Evolutionary conservation across 805 yeast species (phyloP).

Genomic region (Kregervanrija fluxuum): DNA sequence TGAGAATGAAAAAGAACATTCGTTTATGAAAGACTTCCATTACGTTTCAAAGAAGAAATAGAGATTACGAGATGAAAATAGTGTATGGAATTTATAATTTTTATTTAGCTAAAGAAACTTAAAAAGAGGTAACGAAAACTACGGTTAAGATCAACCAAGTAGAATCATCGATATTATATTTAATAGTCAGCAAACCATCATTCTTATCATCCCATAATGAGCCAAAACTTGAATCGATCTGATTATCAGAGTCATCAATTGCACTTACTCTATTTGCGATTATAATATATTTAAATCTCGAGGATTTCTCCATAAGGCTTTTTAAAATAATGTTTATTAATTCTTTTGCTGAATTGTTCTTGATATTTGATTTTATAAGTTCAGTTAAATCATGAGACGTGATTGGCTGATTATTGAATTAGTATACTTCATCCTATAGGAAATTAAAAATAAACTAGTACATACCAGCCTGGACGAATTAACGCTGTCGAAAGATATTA

Average conservation of each 20-base stretch:
- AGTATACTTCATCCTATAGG: not conserved
- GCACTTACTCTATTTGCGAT: constrained; percentile 32
- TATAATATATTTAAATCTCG: constrained; percentile 50
- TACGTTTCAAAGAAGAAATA: constrained; percentile 5
- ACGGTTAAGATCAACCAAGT: constrained; percentile 10
- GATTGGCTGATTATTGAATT: constrained; percentile 14
- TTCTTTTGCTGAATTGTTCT: constrained; percentile 10
- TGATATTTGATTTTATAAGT: constrained; percentile 4
- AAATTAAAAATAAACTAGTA: not conserved
- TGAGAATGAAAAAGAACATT: constrained; percentile 1
- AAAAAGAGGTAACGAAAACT: constrained; percentile 4
- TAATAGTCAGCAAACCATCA: constrained; percentile 44
- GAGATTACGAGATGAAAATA: not conserved
- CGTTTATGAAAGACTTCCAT: constrained; percentile 13
- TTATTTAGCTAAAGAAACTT: not conserved
- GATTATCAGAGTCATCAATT: constrained; percentile 17
- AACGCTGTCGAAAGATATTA: not conserved
- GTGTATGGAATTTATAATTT: not conserved
- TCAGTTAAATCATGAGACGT: constrained; percentile 12
- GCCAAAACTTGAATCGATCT: constrained; percentile 36
- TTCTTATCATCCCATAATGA: constrained; percentile 49
- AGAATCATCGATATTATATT: constrained; percentile 17
- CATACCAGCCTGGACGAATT: not conserved
- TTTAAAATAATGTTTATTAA: constrained; percentile 29
- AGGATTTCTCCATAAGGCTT: constrained; percentile 36